These are phyloP conservation scores for Chaetothyriales sp. DNA, from an alignment of 2,329 filamentous ascomycete species.

Conservation along the genomic window DNA sequence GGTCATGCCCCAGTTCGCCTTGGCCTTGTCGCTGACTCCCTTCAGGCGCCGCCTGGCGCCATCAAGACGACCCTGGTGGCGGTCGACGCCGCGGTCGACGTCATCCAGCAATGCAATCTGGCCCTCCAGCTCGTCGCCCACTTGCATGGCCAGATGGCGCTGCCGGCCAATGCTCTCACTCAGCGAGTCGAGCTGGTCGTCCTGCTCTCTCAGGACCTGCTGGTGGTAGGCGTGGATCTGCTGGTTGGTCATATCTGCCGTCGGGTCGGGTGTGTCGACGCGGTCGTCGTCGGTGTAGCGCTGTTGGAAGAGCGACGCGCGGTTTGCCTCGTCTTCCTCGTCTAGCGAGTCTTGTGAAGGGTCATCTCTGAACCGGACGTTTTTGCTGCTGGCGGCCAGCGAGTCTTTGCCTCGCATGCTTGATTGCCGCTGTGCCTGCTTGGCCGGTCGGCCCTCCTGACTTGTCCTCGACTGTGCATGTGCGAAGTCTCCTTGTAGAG, in stretches of 20 bases:
- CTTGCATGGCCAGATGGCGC: conserved; percentile 84
- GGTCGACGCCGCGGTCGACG: conserved; percentile 66
- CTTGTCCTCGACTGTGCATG: conserved; percentile 37
- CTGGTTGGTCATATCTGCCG: conserved; percentile 55
- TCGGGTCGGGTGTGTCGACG: conserved; percentile 46
- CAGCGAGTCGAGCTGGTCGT: conserved; percentile 78
- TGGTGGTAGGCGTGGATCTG: conserved; percentile 79
- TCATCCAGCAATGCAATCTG: conserved; percentile 85
- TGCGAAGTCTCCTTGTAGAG: conserved; percentile 49
- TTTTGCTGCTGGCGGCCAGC: conserved; percentile 38
- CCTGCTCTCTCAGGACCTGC: conserved; percentile 72
- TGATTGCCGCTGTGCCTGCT: background rate
- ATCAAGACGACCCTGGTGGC: conserved; percentile 64
- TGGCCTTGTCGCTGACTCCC: conserved; percentile 57
- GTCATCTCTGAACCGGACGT: conserved; percentile 74
- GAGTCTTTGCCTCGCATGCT: background rate
- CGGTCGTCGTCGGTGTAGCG: conserved; percentile 34
- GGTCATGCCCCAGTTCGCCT: conserved; percentile 78
- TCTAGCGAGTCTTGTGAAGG: conserved; percentile 28
- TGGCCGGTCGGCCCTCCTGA: conserved; percentile 18
- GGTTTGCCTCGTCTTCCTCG: conserved; percentile 38
- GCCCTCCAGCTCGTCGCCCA: conserved; percentile 86
- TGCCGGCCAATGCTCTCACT: conserved; percentile 80
- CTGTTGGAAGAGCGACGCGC: conserved; percentile 46
- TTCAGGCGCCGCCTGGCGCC: conserved; percentile 60